Evolutionary conservation across 2,329 filamentous ascomycete species (phyloP).

Genomic region (Fusarium virguliforme): DNA sequence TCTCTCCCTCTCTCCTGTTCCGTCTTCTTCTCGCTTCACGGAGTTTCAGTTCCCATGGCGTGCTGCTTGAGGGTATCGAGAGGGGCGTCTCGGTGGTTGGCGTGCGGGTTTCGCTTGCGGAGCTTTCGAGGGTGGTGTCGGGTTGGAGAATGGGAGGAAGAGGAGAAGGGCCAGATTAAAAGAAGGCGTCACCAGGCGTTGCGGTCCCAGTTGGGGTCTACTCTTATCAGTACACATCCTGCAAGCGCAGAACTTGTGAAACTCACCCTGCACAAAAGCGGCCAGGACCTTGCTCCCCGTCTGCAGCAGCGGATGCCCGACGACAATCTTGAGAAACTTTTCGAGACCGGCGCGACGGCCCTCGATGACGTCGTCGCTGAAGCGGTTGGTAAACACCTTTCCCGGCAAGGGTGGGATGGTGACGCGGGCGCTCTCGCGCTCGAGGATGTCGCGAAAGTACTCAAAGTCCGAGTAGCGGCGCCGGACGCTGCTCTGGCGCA

Average conservation of each 20-base stretch:
- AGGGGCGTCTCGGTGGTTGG: conserved; percentile 41
- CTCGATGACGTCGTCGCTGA: conserved; percentile 98
- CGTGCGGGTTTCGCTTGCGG: conserved; percentile 48
- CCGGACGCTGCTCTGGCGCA: conserved; percentile 88
- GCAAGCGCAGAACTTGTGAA: background rate
- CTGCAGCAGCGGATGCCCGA: conserved; percentile 95
- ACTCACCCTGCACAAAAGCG: conserved; percentile 92
- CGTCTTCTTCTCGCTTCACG: conserved; percentile 1
- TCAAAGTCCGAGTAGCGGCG: conserved; percentile 98
- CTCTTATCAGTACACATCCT: conserved; percentile 15
- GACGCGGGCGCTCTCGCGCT: conserved; percentile 93
- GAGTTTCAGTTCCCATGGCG: conserved; percentile 10
- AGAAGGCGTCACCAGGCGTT: conserved; percentile 80
- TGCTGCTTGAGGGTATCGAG: conserved; percentile 36
- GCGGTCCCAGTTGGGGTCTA: conserved; percentile 91
- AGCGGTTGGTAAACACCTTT: conserved; percentile 98
- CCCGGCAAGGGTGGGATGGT: conserved; percentile 96
- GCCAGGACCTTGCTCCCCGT: conserved; percentile 97
- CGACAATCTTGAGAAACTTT: conserved; percentile 97
- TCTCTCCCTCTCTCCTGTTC: background rate
- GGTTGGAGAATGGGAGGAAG: conserved; percentile 29
- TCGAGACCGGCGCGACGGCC: conserved; percentile 91
- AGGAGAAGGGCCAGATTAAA: conserved; percentile 46
- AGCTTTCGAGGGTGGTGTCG: conserved; percentile 48
- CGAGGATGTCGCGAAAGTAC: conserved; percentile 97